A percentile compares a stretch with the other conserved stretches of the same genome.
phyloP scores from a whole-genome alignment of 1,284 basidiomycete genomes.

The Kalmanozyma brasiliensis region DNA sequence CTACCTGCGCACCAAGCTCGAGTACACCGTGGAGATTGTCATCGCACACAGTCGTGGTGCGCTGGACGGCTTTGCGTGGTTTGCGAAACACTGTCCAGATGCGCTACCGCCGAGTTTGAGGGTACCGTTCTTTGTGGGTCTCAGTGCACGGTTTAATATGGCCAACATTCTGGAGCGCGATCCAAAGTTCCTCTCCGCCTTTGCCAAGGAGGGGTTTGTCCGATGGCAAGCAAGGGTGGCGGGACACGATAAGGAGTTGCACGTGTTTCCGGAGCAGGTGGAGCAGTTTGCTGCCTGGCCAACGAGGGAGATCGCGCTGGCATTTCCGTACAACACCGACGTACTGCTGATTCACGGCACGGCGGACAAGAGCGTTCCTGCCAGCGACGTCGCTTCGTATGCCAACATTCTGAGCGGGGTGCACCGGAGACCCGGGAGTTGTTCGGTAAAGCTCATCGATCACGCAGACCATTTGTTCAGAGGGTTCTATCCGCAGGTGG shows the following conservation, averaged over 20 bases:
- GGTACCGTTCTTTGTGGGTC: slow-evolving; percentile 72
- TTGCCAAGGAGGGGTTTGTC: slow-evolving; percentile 51
- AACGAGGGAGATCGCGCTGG: slow-evolving; percentile 30
- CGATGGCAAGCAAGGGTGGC: slow-evolving; percentile 54
- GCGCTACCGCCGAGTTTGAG: slow-evolving; percentile 15
- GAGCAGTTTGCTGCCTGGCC: slow-evolving; percentile 51
- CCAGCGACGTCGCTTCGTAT: slow-evolving; percentile 41
- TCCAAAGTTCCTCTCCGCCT: slow-evolving; percentile 33
- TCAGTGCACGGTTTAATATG: slow-evolving; percentile 54
- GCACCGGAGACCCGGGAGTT: slow-evolving; percentile 33
- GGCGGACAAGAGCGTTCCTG: slow-evolving; percentile 53
- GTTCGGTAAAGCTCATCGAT: slow-evolving; percentile 46
- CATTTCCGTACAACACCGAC: slow-evolving; percentile 53
- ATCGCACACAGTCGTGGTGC: slow-evolving; percentile 42
- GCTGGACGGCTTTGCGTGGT: slow-evolving; percentile 39
- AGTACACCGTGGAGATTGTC: slow-evolving; percentile 34
- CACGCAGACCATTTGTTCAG: slow-evolving; percentile 55
- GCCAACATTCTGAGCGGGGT: slow-evolving; percentile 40
- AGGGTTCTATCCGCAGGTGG: slow-evolving; percentile 53
- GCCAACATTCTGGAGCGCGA: slow-evolving; percentile 51
- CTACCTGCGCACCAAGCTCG: slow-evolving; percentile 32
- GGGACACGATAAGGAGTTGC: slow-evolving; percentile 44
- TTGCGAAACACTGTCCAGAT: slow-evolving; percentile 43
- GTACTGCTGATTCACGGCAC: slow-evolving; percentile 53
- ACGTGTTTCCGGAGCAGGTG: slow-evolving; percentile 48